Conservation (phyloP, 2,329 filamentous ascomycete genomes). For the Sporothrix humicola region DNA sequence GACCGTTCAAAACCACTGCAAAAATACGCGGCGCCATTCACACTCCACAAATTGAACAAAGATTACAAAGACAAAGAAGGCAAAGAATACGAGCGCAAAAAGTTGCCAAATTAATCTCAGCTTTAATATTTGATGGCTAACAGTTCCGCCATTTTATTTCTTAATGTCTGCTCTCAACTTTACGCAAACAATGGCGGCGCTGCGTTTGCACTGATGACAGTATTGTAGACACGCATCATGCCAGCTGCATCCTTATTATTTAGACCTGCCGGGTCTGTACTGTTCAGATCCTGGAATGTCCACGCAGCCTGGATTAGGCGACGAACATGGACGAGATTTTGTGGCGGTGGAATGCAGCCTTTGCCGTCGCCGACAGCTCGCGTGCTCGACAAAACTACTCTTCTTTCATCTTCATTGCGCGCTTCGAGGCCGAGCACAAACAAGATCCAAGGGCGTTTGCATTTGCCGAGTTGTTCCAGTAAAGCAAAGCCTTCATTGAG, state of each 20-base stretch:
- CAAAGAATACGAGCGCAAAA: no score
- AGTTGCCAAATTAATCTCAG: no score
- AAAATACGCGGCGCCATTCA: no score
- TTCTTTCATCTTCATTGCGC: conserved; percentile 33
- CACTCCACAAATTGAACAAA: no score
- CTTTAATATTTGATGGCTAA: no score
- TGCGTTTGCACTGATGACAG: conserved; percentile 35
- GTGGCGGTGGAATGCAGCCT: conserved; percentile 21
- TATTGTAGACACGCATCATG: conserved; percentile 34
- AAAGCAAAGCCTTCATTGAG: conserved; percentile 6
- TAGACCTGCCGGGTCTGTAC: not conserved
- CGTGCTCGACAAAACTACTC: conserved; percentile 22
- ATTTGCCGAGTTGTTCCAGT: not conserved
- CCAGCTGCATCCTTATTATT: not conserved
- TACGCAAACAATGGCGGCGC: conserved; percentile 33
- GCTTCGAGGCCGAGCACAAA: conserved; percentile 37
- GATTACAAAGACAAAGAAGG: no score
- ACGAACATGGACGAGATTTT: conserved; percentile 26
- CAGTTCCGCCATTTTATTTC: no score
- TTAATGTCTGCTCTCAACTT: no score
- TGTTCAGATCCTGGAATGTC: conserved; percentile 34
- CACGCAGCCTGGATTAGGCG: conserved; percentile 32
- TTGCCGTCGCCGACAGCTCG: not conserved
- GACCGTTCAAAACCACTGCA: no score
- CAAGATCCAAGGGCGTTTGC: conserved; percentile 35